Conservation (phyloP, 108 stramenopile species). For the Pseudonitzschia pungens region DNA sequence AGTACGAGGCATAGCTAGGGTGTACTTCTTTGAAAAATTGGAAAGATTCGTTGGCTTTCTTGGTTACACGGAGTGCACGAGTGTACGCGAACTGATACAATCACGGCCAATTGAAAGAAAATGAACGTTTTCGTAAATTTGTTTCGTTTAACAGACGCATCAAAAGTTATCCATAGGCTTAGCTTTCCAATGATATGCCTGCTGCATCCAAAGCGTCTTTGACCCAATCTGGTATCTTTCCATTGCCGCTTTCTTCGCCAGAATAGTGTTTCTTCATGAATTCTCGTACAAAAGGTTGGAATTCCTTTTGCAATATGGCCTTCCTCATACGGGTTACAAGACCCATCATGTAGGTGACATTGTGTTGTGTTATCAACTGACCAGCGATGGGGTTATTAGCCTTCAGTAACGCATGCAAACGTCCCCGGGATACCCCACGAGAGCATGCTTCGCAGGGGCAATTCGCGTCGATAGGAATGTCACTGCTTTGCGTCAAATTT, state of each 20-base stretch:
- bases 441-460: conserved; percentile 85
- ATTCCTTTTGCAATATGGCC: conserved; percentile 79
- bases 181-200: conserved; percentile 15
- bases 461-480: conserved; percentile 50
- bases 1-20: no score
- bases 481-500: not conserved
- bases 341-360: conserved; percentile 93
- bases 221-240: conserved; percentile 83
- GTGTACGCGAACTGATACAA: no score
- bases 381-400: conserved; percentile 76
- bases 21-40: no score
- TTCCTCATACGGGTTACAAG: conserved; percentile 86
- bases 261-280: conserved; percentile 78
- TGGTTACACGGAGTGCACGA: no score
- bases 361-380: conserved; percentile 93
- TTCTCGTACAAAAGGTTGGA: conserved; percentile 60
- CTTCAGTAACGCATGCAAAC: conserved; percentile 84
- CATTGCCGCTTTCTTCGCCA: conserved; percentile 27
- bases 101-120: no score
- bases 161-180: not conserved
- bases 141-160: no score
- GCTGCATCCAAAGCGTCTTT: conserved; percentile 78
- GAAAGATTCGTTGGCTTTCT: no score
- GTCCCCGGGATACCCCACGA: conserved; percentile 64
- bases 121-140: no score